These are phyloP conservation scores for Penicillium herquei DNA, from an alignment of 495 filamentous ascomycete genomes.

Conservation along the genomic window DNA sequence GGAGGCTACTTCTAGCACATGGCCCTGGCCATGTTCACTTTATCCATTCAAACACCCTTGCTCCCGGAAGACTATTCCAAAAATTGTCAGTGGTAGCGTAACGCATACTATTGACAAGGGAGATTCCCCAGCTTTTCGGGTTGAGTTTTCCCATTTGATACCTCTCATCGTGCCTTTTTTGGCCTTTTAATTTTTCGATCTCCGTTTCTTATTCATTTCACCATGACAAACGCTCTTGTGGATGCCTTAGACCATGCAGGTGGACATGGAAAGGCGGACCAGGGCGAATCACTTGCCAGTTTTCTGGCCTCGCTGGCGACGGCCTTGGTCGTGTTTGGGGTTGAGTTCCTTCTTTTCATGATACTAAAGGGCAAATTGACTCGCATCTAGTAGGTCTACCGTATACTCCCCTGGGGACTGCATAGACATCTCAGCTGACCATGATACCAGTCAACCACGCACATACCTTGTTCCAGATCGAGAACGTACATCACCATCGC, in stretches of 20 bases:
- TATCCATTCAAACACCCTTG: background rate
- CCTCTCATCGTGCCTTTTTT: background rate
- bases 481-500: slow-evolving; percentile 73
- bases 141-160: background rate
- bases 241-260: slow-evolving; percentile 38
- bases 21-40: background rate
- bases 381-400: slow-evolving; percentile 72
- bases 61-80: background rate
- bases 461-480: slow-evolving; percentile 89
- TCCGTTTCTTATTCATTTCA: background rate
- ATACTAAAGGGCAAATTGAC: slow-evolving; percentile 73
- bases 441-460: slow-evolving; percentile 64
- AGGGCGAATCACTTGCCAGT: slow-evolving; percentile 48
- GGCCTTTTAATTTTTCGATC: background rate
- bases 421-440: slow-evolving; percentile 7
- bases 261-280: slow-evolving; percentile 41
- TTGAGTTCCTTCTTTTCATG: slow-evolving; percentile 74
- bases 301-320: slow-evolving; percentile 76
- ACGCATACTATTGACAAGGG: background rate
- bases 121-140: background rate
- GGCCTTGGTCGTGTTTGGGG: slow-evolving; percentile 71
- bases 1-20: slow-evolving; percentile 3
- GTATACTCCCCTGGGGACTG: background rate
- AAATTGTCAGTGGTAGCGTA: background rate
- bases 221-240: slow-evolving; percentile 33